Percentiles rank a stretch among this genome's conserved stretches.
Evolutionary conservation across 345 rosid genomes (phyloP).

Genomic region (Brassica incana): DNA sequence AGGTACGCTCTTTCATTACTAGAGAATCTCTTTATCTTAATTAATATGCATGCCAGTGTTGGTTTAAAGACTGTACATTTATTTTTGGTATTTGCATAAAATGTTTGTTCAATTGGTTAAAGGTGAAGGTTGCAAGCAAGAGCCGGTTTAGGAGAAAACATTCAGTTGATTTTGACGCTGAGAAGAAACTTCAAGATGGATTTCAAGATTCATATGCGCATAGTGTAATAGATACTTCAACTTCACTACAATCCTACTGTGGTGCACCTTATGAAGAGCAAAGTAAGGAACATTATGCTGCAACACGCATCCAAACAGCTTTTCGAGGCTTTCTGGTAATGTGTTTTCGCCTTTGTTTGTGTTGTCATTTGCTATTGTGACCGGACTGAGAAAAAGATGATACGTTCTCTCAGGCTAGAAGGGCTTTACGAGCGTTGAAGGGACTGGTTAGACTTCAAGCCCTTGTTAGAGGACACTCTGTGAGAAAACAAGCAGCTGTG

Average conservation of each 20-base stretch:
- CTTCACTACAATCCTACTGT: constrained; percentile 50
- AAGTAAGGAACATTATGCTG: constrained; percentile 65
- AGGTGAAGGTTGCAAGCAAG: constrained; percentile 58
- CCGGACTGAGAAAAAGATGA: constrained; percentile 18
- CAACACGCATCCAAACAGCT: constrained; percentile 82
- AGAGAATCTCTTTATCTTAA: too few species aligned
- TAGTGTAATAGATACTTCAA: constrained; percentile 47
- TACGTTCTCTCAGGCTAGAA: constrained; percentile 68
- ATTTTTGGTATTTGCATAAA: background rate
- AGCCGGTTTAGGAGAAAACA: constrained; percentile 61
- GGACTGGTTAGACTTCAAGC: constrained; percentile 99
- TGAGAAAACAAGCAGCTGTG: constrained; percentile 98
- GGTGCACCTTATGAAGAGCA: constrained; percentile 46
- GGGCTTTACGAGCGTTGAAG: constrained; percentile 92
- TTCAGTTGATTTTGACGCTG: constrained; percentile 57
- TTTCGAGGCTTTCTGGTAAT: constrained; percentile 94
- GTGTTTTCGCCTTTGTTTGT: background rate
- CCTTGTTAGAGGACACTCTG: constrained; percentile 95
- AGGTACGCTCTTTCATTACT: constrained; percentile 45
- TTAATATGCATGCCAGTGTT: too few species aligned
- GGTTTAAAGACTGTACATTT: too few species aligned
- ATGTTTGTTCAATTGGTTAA: constrained; percentile 23
- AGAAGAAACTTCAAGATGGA: constrained; percentile 54
- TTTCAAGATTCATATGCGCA: constrained; percentile 46
- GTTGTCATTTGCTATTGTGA: background rate